Percentiles rank a stretch among this genome's conserved stretches.
Evolutionary conservation across 352 stramenopile genomes (phyloP).

Genomic region (Pythium monospermum): DNA sequence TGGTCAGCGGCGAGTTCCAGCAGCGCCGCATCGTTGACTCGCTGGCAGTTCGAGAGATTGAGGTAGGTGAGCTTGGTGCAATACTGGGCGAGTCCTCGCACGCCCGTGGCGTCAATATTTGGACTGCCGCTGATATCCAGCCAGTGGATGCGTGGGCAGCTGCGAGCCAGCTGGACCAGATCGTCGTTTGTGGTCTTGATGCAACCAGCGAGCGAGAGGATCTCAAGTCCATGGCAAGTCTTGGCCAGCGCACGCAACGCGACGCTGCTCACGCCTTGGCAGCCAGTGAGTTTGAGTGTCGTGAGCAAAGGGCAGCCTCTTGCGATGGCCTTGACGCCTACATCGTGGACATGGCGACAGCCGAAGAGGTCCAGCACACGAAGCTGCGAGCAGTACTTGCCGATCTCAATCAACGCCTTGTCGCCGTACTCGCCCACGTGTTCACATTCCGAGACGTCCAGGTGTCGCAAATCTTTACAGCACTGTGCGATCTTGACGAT

Average conservation of each 20-base stretch:
- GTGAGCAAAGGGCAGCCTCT: conserved; percentile 79
- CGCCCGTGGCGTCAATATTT: conserved; percentile 48
- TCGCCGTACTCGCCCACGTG: conserved; percentile 90
- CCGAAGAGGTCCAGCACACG: conserved; percentile 80
- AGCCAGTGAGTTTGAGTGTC: conserved; percentile 85
- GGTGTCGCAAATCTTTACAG: conserved; percentile 67
- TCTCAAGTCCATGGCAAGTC: conserved; percentile 57
- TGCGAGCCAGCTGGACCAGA: conserved; percentile 41
- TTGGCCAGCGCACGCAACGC: conserved; percentile 69
- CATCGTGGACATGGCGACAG: conserved; percentile 84
- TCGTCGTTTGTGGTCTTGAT: conserved; percentile 77
- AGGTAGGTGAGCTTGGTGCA: conserved; percentile 56
- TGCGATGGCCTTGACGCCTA: conserved; percentile 74
- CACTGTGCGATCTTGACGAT: conserved; percentile 86
- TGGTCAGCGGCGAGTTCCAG: conserved; percentile 30
- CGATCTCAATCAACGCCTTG: conserved; percentile 88
- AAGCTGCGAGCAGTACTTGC: conserved; percentile 71
- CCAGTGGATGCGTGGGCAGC: conserved; percentile 52
- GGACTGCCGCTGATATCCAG: conserved; percentile 84
- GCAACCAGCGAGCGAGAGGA: conserved; percentile 83
- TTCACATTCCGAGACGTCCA: conserved; percentile 86
- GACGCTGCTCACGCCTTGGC: conserved; percentile 69
- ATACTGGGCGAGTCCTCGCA: conserved; percentile 55
- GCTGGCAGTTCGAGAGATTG: conserved; percentile 70
- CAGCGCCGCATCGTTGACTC: conserved; percentile 69